Conservation (phyloP, 345 rosid species). For the Hevea brasiliensis region DNA sequence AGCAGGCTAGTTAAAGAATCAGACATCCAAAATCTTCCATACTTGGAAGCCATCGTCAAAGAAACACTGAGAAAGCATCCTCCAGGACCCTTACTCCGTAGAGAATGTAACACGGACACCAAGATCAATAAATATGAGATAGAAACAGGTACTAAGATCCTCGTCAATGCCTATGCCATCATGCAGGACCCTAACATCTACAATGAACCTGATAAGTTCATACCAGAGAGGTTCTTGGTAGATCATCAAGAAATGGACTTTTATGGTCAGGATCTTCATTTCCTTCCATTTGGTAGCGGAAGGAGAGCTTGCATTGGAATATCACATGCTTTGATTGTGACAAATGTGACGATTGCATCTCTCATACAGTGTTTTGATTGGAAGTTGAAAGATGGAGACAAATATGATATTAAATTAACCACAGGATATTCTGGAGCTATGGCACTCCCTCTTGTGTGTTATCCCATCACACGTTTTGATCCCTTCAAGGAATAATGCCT, state of each 20-base stretch:
- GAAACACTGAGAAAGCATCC: slow-evolving; percentile 44
- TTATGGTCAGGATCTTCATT: slow-evolving; percentile 36
- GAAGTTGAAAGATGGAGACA: slow-evolving; percentile 31
- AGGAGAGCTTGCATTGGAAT: slow-evolving; percentile 44
- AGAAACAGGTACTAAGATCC: slow-evolving; percentile 28
- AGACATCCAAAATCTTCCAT: slow-evolving; percentile 43
- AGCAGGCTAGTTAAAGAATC: slow-evolving; percentile 37
- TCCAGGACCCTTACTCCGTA: slow-evolving; percentile 41
- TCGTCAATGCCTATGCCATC: slow-evolving; percentile 38
- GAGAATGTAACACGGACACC: slow-evolving; percentile 31
- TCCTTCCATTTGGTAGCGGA: slow-evolving; percentile 48
- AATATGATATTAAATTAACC: slow-evolving; percentile 25
- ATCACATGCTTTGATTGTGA: slow-evolving; percentile 36
- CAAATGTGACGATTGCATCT: slow-evolving; percentile 35
- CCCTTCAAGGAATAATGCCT: not conserved
- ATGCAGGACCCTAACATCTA: slow-evolving; percentile 42
- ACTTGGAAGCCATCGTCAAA: slow-evolving; percentile 40
- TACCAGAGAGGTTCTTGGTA: slow-evolving; percentile 46
- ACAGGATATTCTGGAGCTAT: slow-evolving; percentile 42
- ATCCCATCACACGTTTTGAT: slow-evolving; percentile 9
- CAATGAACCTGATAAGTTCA: slow-evolving; percentile 28
- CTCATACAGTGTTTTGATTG: slow-evolving; percentile 50
- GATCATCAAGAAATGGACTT: slow-evolving; percentile 26
- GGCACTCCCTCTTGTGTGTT: slow-evolving; percentile 28
- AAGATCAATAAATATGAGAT: slow-evolving; percentile 33